Percentiles rank a stretch among this genome's conserved stretches.
Conservation (phyloP, 768 basidiomycete species). For the Suillus clintonianus region DNA sequence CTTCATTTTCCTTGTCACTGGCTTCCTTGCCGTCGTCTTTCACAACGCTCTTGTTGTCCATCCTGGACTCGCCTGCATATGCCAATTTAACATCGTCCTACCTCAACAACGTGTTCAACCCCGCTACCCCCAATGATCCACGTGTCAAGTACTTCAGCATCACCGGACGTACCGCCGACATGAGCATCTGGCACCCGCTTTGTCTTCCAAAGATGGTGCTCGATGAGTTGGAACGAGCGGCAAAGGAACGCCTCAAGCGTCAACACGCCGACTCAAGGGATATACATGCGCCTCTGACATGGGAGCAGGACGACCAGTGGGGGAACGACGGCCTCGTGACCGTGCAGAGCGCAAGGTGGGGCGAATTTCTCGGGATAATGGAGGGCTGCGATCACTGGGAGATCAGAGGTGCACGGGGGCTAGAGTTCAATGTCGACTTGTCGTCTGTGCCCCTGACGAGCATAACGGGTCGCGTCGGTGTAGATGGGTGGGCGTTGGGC, state of each 20-base stretch:
- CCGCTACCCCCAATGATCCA: slow-evolving; percentile 72
- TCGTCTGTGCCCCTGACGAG: slow-evolving; percentile 51
- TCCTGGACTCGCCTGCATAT: slow-evolving; percentile 96
- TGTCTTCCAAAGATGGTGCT: slow-evolving; percentile 96
- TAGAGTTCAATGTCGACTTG: slow-evolving; percentile 64
- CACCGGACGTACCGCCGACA: slow-evolving; percentile 68
- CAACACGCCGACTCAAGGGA: slow-evolving; percentile 31
- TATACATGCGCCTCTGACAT: slow-evolving; percentile 34
- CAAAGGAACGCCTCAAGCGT: slow-evolving; percentile 45
- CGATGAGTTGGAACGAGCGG: slow-evolving; percentile 76
- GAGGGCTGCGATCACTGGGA: slow-evolving; percentile 97
- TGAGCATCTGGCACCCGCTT: slow-evolving; percentile 88
- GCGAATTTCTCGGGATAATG: slow-evolving; percentile 89
- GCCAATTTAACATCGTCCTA: slow-evolving; percentile 88
- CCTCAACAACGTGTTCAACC: slow-evolving; percentile 82
- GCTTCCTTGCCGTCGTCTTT: slow-evolving; percentile 78
- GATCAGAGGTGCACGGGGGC: slow-evolving; percentile 83
- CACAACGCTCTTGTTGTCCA: slow-evolving; percentile 81
- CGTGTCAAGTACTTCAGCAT: slow-evolving; percentile 91
- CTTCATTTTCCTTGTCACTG: slow-evolving; percentile 49
- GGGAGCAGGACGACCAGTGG: slow-evolving; percentile 58
- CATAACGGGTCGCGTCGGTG: slow-evolving; percentile 30
- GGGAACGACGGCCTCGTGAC: slow-evolving; percentile 94
- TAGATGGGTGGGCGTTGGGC: slow-evolving; percentile 45
- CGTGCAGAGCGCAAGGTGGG: slow-evolving; percentile 93